Evolutionary conservation across 306 rosid species (phyloP), one percentile per base, ranked within the genome.

Genomic region (Begonia masoniana): DNA sequence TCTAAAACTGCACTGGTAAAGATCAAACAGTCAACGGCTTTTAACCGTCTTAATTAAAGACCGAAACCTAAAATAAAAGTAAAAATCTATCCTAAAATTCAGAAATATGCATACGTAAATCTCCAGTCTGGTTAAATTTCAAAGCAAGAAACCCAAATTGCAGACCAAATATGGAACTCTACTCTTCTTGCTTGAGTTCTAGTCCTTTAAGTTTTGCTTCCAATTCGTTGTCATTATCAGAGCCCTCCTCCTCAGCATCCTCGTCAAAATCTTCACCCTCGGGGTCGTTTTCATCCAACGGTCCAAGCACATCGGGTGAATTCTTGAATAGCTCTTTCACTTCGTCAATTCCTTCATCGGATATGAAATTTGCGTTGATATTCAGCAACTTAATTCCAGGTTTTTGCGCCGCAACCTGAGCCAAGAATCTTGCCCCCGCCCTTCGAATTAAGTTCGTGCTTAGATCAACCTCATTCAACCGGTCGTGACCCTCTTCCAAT

Each of bases 211-310:
- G 71, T 70, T 52, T 76, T 62, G 84, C 76, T 69, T 81, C 94
- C 76, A 87, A 57, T 62, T 81, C 96, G 26, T 35, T 57, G 52
- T 76, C 80, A 7, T 72, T 55, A 46, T 72, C 81, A n/a, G 59
- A 70, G 54, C 65, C 80, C 47, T 74, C 78, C 6, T 75, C 87
- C 36, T 76, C 94, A 49, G 62, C 78, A 12, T 78, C 82, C 7
- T 72, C 85, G 31, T 74, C 86, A 52, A 51, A 9, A 41, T 84
- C 83, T 68, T 81, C 86, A 1, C 96, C 96, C 12, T 87, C 87
- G 7, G 96, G 96, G 51, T 83, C 77, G 49, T 83, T 87, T 64
- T 87, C 96, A 72, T 87, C 96, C 85, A 87, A 71, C 43, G 78
- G 81, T 58, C 94, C 94, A 52, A 87, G 77, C 66, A 66, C 10